phyloP scores from a whole-genome alignment of 805 yeast species.

The Candida quercuum region DNA sequence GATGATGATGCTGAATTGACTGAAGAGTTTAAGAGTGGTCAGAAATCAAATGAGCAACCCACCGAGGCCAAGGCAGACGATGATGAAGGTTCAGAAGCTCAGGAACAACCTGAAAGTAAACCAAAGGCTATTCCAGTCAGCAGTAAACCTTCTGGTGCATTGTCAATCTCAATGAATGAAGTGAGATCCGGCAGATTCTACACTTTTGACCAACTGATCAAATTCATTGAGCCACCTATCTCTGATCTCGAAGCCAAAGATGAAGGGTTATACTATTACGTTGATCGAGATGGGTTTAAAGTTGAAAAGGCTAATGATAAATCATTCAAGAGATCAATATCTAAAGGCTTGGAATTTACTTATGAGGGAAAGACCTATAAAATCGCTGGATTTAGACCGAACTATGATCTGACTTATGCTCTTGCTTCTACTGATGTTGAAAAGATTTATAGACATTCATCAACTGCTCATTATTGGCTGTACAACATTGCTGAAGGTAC shows the following conservation, averaged over 20 bases:
- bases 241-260: slow-evolving; percentile 6
- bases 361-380: slow-evolving; percentile 7
- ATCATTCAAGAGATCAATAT: slow-evolving; percentile 6
- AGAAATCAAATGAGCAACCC: background rate
- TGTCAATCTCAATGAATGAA: slow-evolving; percentile 15
- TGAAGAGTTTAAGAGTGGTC: background rate
- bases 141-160: background rate
- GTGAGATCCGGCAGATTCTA: slow-evolving; percentile 14
- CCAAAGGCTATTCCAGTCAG: no score
- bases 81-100: slow-evolving; percentile 1
- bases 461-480: slow-evolving; percentile 36
- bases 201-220: slow-evolving; percentile 9
- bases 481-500: slow-evolving; percentile 24
- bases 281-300: slow-evolving; percentile 5
- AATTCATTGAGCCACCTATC: slow-evolving; percentile 15
- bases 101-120: background rate
- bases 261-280: slow-evolving; percentile 19
- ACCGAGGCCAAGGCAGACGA: background rate
- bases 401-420: slow-evolving; percentile 20
- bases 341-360: slow-evolving; percentile 4
- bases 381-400: slow-evolving; percentile 15
- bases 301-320: slow-evolving; percentile 15
- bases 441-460: slow-evolving; percentile 52
- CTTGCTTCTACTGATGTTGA: slow-evolving; percentile 50
- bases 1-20: background rate